A percentile compares a stretch with the other conserved stretches of the same genome.
These are phyloP conservation scores for Podospora comata DNA, from an alignment of 495 filamentous ascomycete species.

Conservation along the genomic window DNA sequence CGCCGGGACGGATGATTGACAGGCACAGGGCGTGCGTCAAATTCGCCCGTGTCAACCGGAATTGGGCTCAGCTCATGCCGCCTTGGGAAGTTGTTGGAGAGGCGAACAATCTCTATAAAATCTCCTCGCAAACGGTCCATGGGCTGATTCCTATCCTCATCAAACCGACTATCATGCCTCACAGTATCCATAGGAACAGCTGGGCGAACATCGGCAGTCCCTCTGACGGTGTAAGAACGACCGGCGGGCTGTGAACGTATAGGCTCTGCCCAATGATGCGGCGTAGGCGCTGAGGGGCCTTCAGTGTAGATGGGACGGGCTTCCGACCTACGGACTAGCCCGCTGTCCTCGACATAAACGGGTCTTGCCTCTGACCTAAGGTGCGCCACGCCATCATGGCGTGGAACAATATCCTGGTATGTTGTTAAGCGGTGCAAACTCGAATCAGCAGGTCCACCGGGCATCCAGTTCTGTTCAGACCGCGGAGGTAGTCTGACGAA, in stretches of 20 bases:
- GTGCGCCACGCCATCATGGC: conserved; percentile 9
- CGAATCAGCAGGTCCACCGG: background rate
- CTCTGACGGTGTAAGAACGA: conserved; percentile 3
- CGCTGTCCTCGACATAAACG: conserved; percentile 26
- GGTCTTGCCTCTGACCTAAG: conserved; percentile 22
- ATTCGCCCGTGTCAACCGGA: conserved; percentile 1
- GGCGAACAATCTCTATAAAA: conserved; percentile 29
- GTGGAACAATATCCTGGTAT: conserved; percentile 14
- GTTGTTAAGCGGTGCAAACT: conserved; percentile 1
- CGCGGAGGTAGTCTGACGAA: conserved; percentile 31
- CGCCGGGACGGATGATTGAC: background rate
- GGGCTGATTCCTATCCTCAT: conserved; percentile 10
- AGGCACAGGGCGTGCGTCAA: background rate
- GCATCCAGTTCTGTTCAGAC: conserved; percentile 13
- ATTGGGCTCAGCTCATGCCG: conserved; percentile 23
- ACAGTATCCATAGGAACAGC: conserved; percentile 8
- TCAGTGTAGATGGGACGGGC: conserved; percentile 26
- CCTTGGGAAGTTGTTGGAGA: conserved; percentile 33
- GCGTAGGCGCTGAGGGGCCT: conserved; percentile 13
- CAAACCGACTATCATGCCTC: conserved; percentile 8
- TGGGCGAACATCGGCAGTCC: background rate
- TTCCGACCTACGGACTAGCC: conserved; percentile 25
- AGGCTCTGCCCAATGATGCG: conserved; percentile 8
- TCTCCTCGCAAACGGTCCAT: conserved; percentile 18
- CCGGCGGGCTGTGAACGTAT: conserved; percentile 7